phyloP scores from a whole-genome alignment of 805 yeast genomes.

The Isabelozyma rhagii region DNA sequence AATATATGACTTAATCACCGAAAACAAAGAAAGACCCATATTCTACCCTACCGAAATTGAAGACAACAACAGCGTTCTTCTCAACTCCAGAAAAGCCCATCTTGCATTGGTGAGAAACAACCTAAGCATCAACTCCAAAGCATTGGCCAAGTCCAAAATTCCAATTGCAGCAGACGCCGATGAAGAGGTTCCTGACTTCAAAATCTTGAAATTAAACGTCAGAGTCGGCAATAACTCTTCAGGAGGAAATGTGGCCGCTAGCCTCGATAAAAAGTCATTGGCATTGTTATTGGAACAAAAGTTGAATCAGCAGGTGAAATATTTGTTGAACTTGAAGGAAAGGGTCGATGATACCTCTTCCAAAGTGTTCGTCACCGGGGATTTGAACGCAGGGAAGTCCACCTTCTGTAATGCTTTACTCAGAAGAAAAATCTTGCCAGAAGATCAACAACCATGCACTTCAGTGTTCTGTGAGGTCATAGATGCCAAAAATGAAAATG shows the following conservation, averaged over 20 bases:
- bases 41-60: conserved; percentile 52
- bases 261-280: conserved; percentile 64
- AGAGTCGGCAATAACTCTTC: conserved; percentile 43
- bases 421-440: conserved; percentile 77
- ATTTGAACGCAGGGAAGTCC: conserved; percentile 93
- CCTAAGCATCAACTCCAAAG: conserved; percentile 9
- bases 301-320: conserved; percentile 61
- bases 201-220: conserved; percentile 60
- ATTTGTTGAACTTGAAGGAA: conserved; percentile 66
- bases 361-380: conserved; percentile 95
- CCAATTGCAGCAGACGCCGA: conserved; percentile 2
- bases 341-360: conserved; percentile 90
- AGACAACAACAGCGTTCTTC: conserved; percentile 25
- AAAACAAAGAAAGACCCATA: conserved; percentile 60
- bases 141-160: conserved; percentile 14
- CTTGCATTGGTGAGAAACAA: conserved; percentile 50
- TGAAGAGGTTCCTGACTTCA: conserved; percentile 39
- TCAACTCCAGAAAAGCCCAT: conserved; percentile 51
- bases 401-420: conserved; percentile 90
- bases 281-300: conserved; percentile 70
- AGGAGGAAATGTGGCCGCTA: conserved; percentile 44
- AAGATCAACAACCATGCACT: conserved; percentile 97
- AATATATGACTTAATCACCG: conserved; percentile 48
- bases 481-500: conserved; percentile 70
- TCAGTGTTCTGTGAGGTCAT: conserved; percentile 92